Conservation (phyloP, 192 early-diverging fungal species). For the Backusella parvicylindrica region DNA sequence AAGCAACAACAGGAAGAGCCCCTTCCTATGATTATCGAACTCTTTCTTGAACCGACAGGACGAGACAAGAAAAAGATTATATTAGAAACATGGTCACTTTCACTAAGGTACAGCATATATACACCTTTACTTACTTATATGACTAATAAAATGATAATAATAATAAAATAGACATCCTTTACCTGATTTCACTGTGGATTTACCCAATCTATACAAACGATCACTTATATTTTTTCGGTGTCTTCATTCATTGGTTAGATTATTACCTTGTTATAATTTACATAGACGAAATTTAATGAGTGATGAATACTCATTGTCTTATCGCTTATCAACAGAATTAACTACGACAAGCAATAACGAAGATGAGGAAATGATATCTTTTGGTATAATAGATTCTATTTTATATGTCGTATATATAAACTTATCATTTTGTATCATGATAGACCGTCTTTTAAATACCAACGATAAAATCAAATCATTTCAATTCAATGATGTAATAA, state of each 20-base stretch:
- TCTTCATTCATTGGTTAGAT: slow-evolving; percentile 71
- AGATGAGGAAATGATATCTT: not conserved
- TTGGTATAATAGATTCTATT: not conserved
- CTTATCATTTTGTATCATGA: not conserved
- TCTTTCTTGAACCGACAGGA: slow-evolving; percentile 75
- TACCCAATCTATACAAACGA: slow-evolving; percentile 87
- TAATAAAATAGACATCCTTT: slow-evolving; percentile 44
- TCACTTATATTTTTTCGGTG: slow-evolving; percentile 87
- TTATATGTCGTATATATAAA: not conserved
- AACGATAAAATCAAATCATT: slow-evolving; percentile 46
- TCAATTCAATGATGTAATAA: slow-evolving; percentile 65
- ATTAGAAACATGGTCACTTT: slow-evolving; percentile 82
- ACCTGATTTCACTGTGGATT: slow-evolving; percentile 63
- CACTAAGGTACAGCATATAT: slow-evolving; percentile 53
- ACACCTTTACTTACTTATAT: not conserved
- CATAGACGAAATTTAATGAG: slow-evolving; percentile 42
- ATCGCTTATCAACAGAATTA: slow-evolving; percentile 48
- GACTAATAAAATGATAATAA: not conserved
- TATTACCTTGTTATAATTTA: slow-evolving; percentile 71
- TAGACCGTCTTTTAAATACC: not conserved
- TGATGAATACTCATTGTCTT: slow-evolving; percentile 54
- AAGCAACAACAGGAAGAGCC: slow-evolving; percentile 37
- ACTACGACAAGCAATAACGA: slow-evolving; percentile 61
- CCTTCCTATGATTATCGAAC: slow-evolving; percentile 76
- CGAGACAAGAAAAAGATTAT: slow-evolving; percentile 50